These are phyloP conservation scores for Trichoderma virens DNA, from an alignment of 495 filamentous ascomycete species.

Conservation along the genomic window DNA sequence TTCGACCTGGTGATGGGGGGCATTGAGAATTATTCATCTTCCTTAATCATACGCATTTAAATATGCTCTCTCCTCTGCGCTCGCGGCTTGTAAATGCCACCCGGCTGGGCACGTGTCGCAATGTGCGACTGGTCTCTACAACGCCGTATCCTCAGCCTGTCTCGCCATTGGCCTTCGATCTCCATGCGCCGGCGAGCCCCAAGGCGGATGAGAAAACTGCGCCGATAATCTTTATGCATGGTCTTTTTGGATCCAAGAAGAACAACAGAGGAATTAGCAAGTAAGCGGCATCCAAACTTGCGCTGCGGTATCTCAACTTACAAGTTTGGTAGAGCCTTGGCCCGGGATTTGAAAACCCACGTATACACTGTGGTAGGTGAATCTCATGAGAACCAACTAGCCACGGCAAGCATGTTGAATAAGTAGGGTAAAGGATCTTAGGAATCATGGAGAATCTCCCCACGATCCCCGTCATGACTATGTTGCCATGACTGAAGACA, in stretches of 20 bases:
- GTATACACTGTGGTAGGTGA: slow-evolving; percentile 73
- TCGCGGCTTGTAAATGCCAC: background rate
- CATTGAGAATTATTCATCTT: no score
- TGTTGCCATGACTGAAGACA: slow-evolving; percentile 75
- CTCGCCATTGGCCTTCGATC: slow-evolving; percentile 47
- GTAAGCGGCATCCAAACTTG: slow-evolving; percentile 45
- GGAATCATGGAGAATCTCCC: slow-evolving; percentile 89
- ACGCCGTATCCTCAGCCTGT: background rate
- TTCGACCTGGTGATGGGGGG: no score
- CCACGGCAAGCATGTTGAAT: background rate
- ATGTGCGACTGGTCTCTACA: background rate
- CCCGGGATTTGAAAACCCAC: slow-evolving; percentile 69
- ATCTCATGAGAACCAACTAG: background rate
- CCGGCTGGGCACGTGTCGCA: background rate
- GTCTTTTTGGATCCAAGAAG: slow-evolving; percentile 91
- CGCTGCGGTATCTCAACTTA: background rate
- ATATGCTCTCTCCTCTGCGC: background rate
- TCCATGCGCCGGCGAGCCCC: slow-evolving; percentile 44
- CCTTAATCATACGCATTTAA: background rate
- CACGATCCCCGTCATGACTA: slow-evolving; percentile 77
- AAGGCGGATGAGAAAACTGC: slow-evolving; percentile 33
- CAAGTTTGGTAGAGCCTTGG: slow-evolving; percentile 56
- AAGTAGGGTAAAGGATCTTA: slow-evolving; percentile 57
- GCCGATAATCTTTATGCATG: slow-evolving; percentile 86
- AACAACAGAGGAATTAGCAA: slow-evolving; percentile 96